A percentile compares a stretch with the other conserved stretches of the same genome.
Evolutionary conservation across 345 rosid species (phyloP).

Genomic region (Brassica incana): DNA sequence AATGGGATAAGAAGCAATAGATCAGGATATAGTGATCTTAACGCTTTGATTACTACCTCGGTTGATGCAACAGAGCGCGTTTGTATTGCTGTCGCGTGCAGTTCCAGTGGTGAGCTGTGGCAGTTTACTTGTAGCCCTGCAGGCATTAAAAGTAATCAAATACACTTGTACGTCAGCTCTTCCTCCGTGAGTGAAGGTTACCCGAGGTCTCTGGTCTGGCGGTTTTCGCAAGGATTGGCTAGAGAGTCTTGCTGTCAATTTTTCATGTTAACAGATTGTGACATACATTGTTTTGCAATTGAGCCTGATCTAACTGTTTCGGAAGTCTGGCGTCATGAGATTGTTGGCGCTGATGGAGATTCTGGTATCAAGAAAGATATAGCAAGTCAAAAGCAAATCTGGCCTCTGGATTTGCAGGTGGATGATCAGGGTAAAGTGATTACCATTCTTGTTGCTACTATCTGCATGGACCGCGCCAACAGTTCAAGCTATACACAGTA

Average conservation of each 20-base stretch:
- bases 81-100: constrained; percentile 69
- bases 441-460: constrained; percentile 83
- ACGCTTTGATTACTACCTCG: constrained; percentile 69
- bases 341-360: constrained; percentile 78
- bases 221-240: constrained; percentile 37
- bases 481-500: constrained; percentile 93
- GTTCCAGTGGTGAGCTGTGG: constrained; percentile 77
- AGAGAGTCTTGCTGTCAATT: constrained; percentile 54
- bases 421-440: constrained; percentile 77
- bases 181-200: constrained; percentile 61
- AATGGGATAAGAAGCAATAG: constrained; percentile 43
- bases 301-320: constrained; percentile 49
- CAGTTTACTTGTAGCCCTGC: constrained; percentile 62
- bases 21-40: constrained; percentile 44
- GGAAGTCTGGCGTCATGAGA: constrained; percentile 76
- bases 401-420: constrained; percentile 88
- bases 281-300: constrained; percentile 64
- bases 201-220: constrained; percentile 80
- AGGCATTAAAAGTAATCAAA: constrained; percentile 45
- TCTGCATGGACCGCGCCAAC: constrained; percentile 85
- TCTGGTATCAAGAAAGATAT: constrained; percentile 82
- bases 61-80: constrained; percentile 39
- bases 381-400: constrained; percentile 88
- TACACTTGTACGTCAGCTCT: constrained; percentile 42
- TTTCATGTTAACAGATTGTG: constrained; percentile 70